Evolutionary conservation across 2,329 filamentous ascomycete species (phyloP), one percentile per base, ranked within the genome.

Genomic region (Verticillium albo-atrum): DNA sequence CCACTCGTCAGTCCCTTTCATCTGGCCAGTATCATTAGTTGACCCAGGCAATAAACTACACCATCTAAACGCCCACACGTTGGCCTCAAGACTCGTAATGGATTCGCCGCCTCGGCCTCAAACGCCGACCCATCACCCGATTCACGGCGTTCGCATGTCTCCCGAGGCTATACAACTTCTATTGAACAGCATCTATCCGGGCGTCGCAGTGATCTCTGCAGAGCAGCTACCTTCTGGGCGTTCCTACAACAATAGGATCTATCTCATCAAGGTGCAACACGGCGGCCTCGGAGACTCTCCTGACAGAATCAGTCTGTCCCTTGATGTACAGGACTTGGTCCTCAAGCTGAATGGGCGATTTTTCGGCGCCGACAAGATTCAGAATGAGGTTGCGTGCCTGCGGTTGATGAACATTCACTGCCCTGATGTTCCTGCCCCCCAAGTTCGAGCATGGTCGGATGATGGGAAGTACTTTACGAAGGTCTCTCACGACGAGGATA

Each of bases 161-260:
- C 34, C 25, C 4, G 34, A 52, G 4, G 59, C 59, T 10, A 63
- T 68, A 27, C 34, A 58, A 4, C 20, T 42, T 3, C 61, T 66
- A 34, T 57, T 63, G 3, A 17, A 14, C 5, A 37, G 9, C 3
- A 60, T 42, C 3, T 68, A 63, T 37, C 63, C 65, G 3, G 53
- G 52, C 1, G 52, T 54, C 9, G 54, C 55, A n/a, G 35, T 67
- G 1, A 5, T 59, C 6, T 62, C 61, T 1, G 51, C 61, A 12
- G 35, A 15, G 1, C 62, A 61, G 12, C 61, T 66, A n/a, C 37
- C 56, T 2, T 56, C 53, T 2, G 63, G 63, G 5, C 57, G 60
- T 14, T 66, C 65, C 2, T 68, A 63, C 59, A 68, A 67, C 61
- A 68, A 66, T 30, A 62, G 64, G 27, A 57, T 68, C 27, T 68